These are phyloP conservation scores for Xylaria nigripes DNA, from an alignment of 495 filamentous ascomycete genomes.

Conservation along the genomic window DNA sequence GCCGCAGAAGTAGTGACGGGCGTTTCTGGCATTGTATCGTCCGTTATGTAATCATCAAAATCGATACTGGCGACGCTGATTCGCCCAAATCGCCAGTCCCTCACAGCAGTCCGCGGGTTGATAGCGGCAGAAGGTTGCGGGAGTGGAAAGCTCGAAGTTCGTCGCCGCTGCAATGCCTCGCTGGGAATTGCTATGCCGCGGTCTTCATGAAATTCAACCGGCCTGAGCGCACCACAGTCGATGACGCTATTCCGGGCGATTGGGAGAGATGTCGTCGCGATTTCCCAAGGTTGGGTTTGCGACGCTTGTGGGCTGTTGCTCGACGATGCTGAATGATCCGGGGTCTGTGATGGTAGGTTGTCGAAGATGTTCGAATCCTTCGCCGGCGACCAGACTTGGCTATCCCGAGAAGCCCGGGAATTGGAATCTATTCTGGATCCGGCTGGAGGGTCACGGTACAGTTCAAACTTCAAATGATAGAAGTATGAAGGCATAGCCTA, in stretches of 20 bases:
- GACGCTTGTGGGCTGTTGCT: constrained; percentile 2
- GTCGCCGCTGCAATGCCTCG: constrained; percentile 26
- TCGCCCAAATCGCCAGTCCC: constrained; percentile 42
- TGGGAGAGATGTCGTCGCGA: not conserved
- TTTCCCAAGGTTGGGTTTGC: constrained; percentile 1
- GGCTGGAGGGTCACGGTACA: constrained; percentile 49
- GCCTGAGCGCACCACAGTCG: constrained; percentile 36
- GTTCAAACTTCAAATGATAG: constrained; percentile 84
- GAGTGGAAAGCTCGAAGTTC: constrained; percentile 23
- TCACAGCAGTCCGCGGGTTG: constrained; percentile 30
- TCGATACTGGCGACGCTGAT: constrained; percentile 40
- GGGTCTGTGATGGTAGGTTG: constrained; percentile 36
- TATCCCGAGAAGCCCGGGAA: not conserved
- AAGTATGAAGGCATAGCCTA: constrained; percentile 69
- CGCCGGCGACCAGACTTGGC: constrained; percentile 32
- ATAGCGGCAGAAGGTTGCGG: constrained; percentile 28
- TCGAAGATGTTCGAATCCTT: constrained; percentile 36
- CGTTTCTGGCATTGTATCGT: constrained; percentile 13
- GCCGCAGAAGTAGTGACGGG: constrained; percentile 26
- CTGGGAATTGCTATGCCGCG: constrained; percentile 23
- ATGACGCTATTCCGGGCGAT: constrained; percentile 24
- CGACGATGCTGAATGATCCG: constrained; percentile 2
- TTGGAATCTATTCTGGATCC: constrained; percentile 7
- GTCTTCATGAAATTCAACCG: constrained; percentile 19
- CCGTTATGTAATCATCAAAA: constrained; percentile 4